These are phyloP conservation scores for Metschnikowia borealis DNA, from an alignment of 805 yeast genomes.

Conservation along the genomic window DNA sequence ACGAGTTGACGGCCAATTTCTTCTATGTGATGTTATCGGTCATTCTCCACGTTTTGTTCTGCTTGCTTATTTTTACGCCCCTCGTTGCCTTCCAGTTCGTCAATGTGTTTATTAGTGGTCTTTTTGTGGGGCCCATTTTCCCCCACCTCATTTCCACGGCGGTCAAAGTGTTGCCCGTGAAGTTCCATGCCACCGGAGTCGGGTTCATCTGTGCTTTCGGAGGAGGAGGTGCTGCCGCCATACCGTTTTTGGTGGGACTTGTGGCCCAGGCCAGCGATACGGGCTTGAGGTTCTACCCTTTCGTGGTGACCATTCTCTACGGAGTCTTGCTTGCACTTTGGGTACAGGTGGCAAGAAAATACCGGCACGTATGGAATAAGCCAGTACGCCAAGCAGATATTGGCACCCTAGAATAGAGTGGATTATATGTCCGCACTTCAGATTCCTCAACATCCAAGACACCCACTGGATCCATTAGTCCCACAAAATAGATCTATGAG, in stretches of 20 bases:
- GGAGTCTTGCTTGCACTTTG: conserved; percentile 25
- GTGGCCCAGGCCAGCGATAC: conserved; percentile 33
- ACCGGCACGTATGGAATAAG: not conserved
- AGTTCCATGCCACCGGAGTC: conserved; percentile 59
- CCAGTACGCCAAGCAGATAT: not conserved
- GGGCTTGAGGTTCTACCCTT: conserved; percentile 32
- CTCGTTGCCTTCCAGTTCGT: conserved; percentile 26
- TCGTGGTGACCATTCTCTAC: conserved; percentile 25
- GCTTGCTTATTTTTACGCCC: conserved; percentile 29
- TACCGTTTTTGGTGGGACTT: conserved; percentile 64
- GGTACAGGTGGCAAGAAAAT: conserved; percentile 13
- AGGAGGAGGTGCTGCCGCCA: conserved; percentile 75
- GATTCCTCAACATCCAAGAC: too few relatives aligned
- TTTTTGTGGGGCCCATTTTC: conserved; percentile 51
- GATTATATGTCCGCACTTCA: too few relatives aligned
- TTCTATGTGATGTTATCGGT: conserved; percentile 33
- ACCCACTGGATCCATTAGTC: too few relatives aligned
- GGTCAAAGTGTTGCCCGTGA: conserved; percentile 56
- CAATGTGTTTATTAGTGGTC: conserved; percentile 41
- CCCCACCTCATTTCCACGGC: conserved; percentile 70
- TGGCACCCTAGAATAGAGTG: too few relatives aligned
- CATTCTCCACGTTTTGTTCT: conserved; percentile 26
- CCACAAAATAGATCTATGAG: too few relatives aligned
- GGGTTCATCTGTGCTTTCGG: conserved; percentile 78
- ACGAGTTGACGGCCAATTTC: conserved; percentile 45